Evolutionary conservation across 768 basidiomycete genomes (phyloP).

Genomic region (Auricularia cornea): DNA sequence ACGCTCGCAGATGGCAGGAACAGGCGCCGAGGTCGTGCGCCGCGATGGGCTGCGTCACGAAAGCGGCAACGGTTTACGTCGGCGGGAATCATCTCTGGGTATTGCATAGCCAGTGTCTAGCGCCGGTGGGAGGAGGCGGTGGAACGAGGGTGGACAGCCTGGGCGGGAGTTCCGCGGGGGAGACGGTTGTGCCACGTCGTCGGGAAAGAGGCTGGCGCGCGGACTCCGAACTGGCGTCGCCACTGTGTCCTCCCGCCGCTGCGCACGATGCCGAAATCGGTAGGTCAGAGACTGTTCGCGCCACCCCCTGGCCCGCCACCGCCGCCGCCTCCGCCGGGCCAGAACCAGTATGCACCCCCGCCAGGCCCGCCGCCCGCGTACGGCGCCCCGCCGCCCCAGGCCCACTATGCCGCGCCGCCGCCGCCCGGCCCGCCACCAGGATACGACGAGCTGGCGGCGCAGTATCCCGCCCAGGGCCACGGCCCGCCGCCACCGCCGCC

Average conservation of each 20-base stretch:
- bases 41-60: no score
- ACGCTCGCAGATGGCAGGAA: no score
- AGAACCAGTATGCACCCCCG: not conserved
- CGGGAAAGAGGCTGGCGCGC: not conserved
- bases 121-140: no score
- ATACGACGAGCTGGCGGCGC: not conserved
- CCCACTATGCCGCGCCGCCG: not conserved
- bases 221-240: not conserved
- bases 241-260: not conserved
- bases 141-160: no score
- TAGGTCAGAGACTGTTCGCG: not conserved
- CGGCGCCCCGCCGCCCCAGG: not conserved
- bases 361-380: not conserved
- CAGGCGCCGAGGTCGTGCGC: no score
- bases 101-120: no score
- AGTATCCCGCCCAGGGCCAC: not conserved
- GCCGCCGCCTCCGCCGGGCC: not conserved
- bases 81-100: no score
- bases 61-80: no score
- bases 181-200: no score
- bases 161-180: no score
- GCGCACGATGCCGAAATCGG: not conserved
- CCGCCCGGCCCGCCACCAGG: not conserved
- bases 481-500: not conserved
- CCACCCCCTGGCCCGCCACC: not conserved